phyloP scores from a whole-genome alignment of 352 stramenopile species.

The Chloridella minuta region DNA sequence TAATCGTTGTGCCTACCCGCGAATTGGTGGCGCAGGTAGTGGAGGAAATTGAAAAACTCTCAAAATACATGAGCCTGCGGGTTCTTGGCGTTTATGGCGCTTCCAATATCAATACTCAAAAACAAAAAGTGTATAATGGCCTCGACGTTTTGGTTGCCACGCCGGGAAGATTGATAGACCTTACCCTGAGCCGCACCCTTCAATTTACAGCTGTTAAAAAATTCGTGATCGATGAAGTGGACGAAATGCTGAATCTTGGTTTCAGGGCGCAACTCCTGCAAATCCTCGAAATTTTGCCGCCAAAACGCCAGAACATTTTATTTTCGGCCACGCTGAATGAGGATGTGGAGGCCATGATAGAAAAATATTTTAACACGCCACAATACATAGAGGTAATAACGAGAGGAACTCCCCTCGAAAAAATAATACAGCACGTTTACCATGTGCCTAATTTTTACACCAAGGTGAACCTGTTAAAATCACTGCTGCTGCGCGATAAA shows the following conservation, averaged over 20 bases:
- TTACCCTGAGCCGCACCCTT: constrained; percentile 36
- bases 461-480: no score
- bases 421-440: no score
- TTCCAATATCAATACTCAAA: constrained; percentile 86
- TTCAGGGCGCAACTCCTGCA: constrained; percentile 53
- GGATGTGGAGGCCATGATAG: constrained; percentile 90
- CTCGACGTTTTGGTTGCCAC: constrained; percentile 34
- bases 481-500: no score
- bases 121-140: constrained; percentile 67
- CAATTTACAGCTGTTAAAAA: constrained; percentile 34
- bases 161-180: constrained; percentile 40
- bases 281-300: constrained; percentile 78
- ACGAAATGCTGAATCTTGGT: constrained; percentile 47
- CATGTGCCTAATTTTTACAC: no score
- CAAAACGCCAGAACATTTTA: constrained; percentile 58
- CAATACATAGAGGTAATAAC: no score
- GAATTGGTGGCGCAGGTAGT: constrained; percentile 97
- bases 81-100: constrained; percentile 90
- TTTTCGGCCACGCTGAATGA: constrained; percentile 97
- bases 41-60: constrained; percentile 52
- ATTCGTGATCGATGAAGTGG: constrained; percentile 46
- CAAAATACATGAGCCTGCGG: constrained; percentile 75
- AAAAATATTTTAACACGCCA: constrained; percentile 28
- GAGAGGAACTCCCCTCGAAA: no score
- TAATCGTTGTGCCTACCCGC: constrained; percentile 91